Evolutionary conservation across 306 rosid species (phyloP), one percentile per base, ranked within the genome.

Genomic region (Corylus americana): DNA sequence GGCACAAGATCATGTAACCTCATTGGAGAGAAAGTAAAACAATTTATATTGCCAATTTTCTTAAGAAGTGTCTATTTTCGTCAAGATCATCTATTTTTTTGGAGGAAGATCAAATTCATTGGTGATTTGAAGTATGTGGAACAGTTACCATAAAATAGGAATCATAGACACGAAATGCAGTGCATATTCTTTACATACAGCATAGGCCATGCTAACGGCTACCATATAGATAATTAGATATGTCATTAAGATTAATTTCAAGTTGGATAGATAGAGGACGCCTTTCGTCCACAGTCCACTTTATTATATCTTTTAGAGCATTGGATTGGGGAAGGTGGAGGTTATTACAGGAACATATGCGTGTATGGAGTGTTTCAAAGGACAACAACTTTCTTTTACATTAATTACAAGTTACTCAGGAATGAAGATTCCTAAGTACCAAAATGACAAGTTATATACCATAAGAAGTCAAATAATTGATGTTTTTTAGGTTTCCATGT

Each of bases 181-280:
- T 64, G 22, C 11, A 64, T 64, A 16, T 59, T 59, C 66, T 59
- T 59, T 11, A 27, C 66, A 59, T 59, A 59, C 66, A 59, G 66
- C 13, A 11, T 27, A 9, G 66, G 31, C 66, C 66, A 27, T 59
- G n/a, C 3, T 3, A 37, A 3, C 1, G 5, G 42, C 6, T 37
- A 37, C 42, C 42, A 0, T 3, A 37, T 37, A 5, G 4, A 3
- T 31, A 35, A 35, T 31, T 31, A 31, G 35, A 31, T 31, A 31
- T 31, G 14, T 8, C 20, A 29, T 14, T 64, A 31, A 64, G 10
- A 64, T 35, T 35, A 35, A 64, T 64, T 37, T 37, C 70, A 64
- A 64, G 70, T 37, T 31, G 70, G 13, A 31, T 35, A 37, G 13
- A 37, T 31, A 31, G 35, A 31, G 35, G 35, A 31, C 1, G 31